These are phyloP conservation scores for Anisodus tanguticus DNA, from an alignment of 257 asterid genomes.

Conservation along the genomic window DNA sequence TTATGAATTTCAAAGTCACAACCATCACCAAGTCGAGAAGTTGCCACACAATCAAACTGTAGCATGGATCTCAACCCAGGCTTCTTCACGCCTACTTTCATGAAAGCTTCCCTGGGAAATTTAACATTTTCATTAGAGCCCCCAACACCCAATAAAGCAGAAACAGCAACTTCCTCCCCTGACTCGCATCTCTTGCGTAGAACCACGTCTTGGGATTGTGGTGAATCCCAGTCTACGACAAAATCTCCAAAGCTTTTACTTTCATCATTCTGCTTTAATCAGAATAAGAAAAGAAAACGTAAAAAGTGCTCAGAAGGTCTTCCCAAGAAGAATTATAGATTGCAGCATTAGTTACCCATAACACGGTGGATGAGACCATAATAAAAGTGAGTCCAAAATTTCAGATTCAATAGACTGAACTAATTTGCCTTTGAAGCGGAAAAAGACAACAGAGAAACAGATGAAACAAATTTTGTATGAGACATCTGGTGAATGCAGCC, in stretches of 20 bases:
- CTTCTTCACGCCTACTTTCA: conserved; percentile 86
- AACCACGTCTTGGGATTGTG: conserved; percentile 65
- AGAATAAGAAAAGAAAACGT: neutral
- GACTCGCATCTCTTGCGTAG: conserved; percentile 64
- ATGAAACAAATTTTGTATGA: neutral
- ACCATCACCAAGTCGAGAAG: conserved; percentile 42
- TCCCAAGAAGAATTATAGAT: neutral
- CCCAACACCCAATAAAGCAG: conserved; percentile 66
- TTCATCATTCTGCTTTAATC: conserved; percentile 51
- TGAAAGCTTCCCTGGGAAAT: conserved; percentile 60
- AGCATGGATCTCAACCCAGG: conserved; percentile 75
- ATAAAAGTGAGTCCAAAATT: neutral
- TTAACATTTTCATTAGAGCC: conserved; percentile 44
- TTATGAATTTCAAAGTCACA: conserved; percentile 56
- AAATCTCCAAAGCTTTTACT: conserved; percentile 68
- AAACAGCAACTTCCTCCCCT: conserved; percentile 86
- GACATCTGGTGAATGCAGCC: neutral
- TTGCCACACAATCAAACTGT: conserved; percentile 82
- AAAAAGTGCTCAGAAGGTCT: conserved; percentile 23
- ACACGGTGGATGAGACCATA: neutral
- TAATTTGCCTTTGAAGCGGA: neutral
- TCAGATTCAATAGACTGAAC: neutral
- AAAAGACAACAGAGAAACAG: neutral
- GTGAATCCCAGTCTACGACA: conserved; percentile 77
- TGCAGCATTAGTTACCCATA: neutral